Conservation (phyloP, 805 yeast genomes). For the Wickerhamomyces pijperi region DNA sequence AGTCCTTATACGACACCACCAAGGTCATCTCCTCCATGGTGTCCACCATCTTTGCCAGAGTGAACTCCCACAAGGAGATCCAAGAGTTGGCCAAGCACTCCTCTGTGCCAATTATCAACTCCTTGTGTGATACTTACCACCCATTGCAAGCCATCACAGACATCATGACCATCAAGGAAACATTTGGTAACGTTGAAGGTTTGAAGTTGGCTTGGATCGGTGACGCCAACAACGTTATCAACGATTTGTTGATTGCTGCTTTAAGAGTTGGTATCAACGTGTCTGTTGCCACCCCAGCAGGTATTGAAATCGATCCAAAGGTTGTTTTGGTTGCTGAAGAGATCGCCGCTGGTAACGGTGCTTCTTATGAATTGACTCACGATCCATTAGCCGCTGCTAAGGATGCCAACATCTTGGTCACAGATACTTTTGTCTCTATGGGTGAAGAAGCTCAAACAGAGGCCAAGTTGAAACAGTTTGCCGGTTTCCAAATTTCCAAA, state of each 20-base stretch:
- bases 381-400: slow-evolving; percentile 69
- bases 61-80: slow-evolving; percentile 75
- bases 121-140: slow-evolving; percentile 86
- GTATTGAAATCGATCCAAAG: slow-evolving; percentile 46
- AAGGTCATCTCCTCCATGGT: slow-evolving; percentile 91
- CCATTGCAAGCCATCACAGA: slow-evolving; percentile 96
- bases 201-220: slow-evolving; percentile 92
- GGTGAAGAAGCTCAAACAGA: slow-evolving; percentile 82
- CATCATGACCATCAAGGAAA: slow-evolving; percentile 73
- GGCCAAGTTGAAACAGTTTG: slow-evolving; percentile 66
- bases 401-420: slow-evolving; percentile 73
- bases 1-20: slow-evolving; percentile 79
- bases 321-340: slow-evolving; percentile 44
- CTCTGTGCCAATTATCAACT: slow-evolving; percentile 83
- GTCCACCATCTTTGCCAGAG: slow-evolving; percentile 95
- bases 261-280: slow-evolving; percentile 77
- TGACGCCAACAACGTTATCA: slow-evolving; percentile 91
- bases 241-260: slow-evolving; percentile 84
- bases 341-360: slow-evolving; percentile 39
- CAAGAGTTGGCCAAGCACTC: slow-evolving; percentile 68
- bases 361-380: slow-evolving; percentile 46
- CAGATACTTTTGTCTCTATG: slow-evolving; percentile 97
- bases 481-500: slow-evolving; percentile 73
- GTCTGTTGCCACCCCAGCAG: slow-evolving; percentile 74
- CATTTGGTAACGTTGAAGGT: slow-evolving; percentile 44